Percentiles rank a stretch among this genome's conserved stretches.
Conservation (phyloP, 208 protist genomes). For the Trichomonas gallinae region DNA sequence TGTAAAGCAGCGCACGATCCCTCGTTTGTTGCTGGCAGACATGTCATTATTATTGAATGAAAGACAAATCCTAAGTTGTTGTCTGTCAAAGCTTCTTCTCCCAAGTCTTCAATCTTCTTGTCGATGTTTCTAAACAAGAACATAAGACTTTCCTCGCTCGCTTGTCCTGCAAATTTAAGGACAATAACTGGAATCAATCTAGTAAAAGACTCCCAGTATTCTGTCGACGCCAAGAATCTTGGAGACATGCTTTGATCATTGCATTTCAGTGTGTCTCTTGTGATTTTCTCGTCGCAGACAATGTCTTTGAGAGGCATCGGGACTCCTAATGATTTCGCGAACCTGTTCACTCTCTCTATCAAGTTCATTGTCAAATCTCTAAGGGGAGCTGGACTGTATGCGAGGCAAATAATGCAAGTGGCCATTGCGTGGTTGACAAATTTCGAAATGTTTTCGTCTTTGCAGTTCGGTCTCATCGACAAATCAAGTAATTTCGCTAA, state of each 20-base stretch:
- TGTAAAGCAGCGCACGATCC: neutral
- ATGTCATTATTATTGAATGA: neutral
- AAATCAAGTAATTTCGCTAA: neutral
- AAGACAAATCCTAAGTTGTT: neutral
- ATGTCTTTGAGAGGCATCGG: neutral
- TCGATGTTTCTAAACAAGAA: neutral
- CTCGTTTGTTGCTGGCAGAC: neutral
- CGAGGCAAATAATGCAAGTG: neutral
- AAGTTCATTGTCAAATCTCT: neutral
- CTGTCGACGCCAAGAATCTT: neutral
- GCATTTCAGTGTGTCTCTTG: neutral
- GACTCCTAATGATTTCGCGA: neutral
- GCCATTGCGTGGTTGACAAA: neutral
- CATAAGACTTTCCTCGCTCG: neutral
- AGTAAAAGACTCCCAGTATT: neutral
- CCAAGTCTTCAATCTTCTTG: neutral
- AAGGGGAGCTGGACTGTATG: neutral
- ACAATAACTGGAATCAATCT: neutral
- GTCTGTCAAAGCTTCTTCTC: neutral
- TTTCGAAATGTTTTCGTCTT: neutral
- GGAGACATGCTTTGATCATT: no score
- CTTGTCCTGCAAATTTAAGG: neutral
- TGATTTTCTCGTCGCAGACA: neutral
- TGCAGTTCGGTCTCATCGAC: neutral
- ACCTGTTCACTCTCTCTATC: neutral